phyloP scores from a whole-genome alignment of 2,329 filamentous ascomycete genomes.

The Diaporthe sp. region DNA sequence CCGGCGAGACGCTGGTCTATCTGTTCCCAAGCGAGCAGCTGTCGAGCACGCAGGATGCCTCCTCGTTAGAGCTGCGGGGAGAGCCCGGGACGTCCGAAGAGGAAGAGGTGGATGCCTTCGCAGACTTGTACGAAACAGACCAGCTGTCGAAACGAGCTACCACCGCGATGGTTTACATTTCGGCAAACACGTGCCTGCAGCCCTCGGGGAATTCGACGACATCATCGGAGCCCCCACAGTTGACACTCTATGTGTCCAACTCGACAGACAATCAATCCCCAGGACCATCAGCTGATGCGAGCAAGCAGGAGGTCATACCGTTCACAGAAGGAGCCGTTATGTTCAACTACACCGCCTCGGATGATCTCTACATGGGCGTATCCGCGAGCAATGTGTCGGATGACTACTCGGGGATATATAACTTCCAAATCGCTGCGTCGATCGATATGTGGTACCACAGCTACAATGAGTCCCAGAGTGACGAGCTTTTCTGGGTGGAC shows the following conservation, averaged over 20 bases:
- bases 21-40: slow-evolving; percentile 71
- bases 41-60: slow-evolving; percentile 52
- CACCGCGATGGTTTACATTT: slow-evolving; percentile 76
- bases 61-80: slow-evolving; percentile 34
- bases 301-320: slow-evolving; percentile 57
- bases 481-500: slow-evolving; percentile 81
- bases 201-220: slow-evolving; percentile 68
- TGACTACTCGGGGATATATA: slow-evolving; percentile 76
- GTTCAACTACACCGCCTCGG: slow-evolving; percentile 70
- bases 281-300: slow-evolving; percentile 67
- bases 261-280: slow-evolving; percentile 73
- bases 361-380: slow-evolving; percentile 82
- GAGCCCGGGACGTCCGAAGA: slow-evolving; percentile 32
- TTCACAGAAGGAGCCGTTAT: slow-evolving; percentile 80
- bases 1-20: slow-evolving; percentile 74
- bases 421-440: slow-evolving; percentile 85
- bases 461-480: slow-evolving; percentile 61
- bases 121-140: slow-evolving; percentile 37
- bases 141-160: slow-evolving; percentile 45
- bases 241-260: slow-evolving; percentile 82
- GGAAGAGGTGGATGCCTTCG: slow-evolving; percentile 37
- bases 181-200: slow-evolving; percentile 87
- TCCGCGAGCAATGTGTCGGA: slow-evolving; percentile 75
- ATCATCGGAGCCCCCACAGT: slow-evolving; percentile 71
- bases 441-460: slow-evolving; percentile 82